Base-by-base conservation (phyloP, 345 rosid genomes). In the Salix viminalis region DNA sequence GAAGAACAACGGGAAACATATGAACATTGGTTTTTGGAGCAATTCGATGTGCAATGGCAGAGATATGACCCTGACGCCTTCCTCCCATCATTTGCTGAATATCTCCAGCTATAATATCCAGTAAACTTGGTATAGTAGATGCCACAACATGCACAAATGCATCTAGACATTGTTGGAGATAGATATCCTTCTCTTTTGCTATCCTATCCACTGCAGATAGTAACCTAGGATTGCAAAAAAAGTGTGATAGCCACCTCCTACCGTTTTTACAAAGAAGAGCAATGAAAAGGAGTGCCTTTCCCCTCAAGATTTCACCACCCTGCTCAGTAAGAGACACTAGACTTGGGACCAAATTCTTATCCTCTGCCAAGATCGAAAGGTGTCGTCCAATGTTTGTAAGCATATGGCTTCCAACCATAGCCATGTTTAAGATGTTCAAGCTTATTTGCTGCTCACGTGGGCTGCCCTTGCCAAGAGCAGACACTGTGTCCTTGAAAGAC, bases 371-470 rank as follows among this genome's bases (percentile, higher is more conserved):
- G 14, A 89, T 79, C 71, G 82, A 84, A 68, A 96, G 91, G 84
- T 91, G 89, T 67, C 98, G 86, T 76, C 97, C 98, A 72, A 88
- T 83, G 81, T 89, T 90, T 42, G 92, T 80, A 79, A 90, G 84
- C 79, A 85, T 36, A 56, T 96, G 97, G 85, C 93, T 91, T 69
- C 90, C 94, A 81, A 89, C 88, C 93, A 93, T 84, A 79, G 90
- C 89, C 91, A 96, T 85, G 78, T 89, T 93, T 68, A 96, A 83
- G 82, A 96, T 91, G 84, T 96, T 96, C 83, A 96, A 83, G 81
- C 96, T 84, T 78, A 93, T 83, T 88, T 96, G 98, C 87, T 96
- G 99, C 81, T 96, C 99, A 56, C 99, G 91, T 56, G 91, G 77
- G 81, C 87, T 88, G 68, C 99, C 98, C 83, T 91, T 96, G 73